Percentiles rank a stretch among this genome's conserved stretches.
These are phyloP conservation scores for Serendipita sp. DNA, from an alignment of 768 basidiomycete genomes.

Conservation along the genomic window DNA sequence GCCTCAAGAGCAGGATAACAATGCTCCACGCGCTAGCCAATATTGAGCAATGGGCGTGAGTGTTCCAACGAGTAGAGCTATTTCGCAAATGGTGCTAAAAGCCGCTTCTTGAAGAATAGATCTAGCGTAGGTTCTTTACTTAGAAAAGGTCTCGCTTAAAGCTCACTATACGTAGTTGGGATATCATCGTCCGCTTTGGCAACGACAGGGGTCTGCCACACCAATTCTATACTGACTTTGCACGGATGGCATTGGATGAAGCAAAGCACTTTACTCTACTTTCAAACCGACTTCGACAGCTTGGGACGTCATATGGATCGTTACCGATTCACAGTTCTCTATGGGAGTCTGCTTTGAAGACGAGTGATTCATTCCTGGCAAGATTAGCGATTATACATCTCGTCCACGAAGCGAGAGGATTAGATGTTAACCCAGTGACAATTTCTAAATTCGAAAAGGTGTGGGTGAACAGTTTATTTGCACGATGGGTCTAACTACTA, in stretches of 20 bases:
- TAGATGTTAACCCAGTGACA: slow-evolving; percentile 70
- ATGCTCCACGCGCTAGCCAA: slow-evolving; percentile 75
- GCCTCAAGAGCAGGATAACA: slow-evolving; percentile 41
- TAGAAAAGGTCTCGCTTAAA: neutral
- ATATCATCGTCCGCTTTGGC: slow-evolving; percentile 67
- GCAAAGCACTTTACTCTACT: slow-evolving; percentile 71
- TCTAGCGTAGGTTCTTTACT: slow-evolving; percentile 36
- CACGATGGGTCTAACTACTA: neutral
- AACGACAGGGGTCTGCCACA: slow-evolving; percentile 35
- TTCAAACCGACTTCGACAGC: slow-evolving; percentile 39
- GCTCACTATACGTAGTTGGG: slow-evolving; percentile 36
- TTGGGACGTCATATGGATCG: slow-evolving; percentile 54
- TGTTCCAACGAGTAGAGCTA: slow-evolving; percentile 11
- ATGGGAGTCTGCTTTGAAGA: slow-evolving; percentile 62
- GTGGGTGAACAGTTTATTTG: slow-evolving; percentile 13
- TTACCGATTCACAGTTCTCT: slow-evolving; percentile 57
- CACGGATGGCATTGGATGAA: slow-evolving; percentile 74
- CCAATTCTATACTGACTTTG: slow-evolving; percentile 66
- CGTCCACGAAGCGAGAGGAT: slow-evolving; percentile 68
- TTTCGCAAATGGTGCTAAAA: neutral
- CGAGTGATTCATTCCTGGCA: slow-evolving; percentile 47
- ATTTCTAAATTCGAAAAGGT: slow-evolving; percentile 55
- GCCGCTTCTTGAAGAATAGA: slow-evolving; percentile 30
- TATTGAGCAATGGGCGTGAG: slow-evolving; percentile 81
- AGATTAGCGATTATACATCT: slow-evolving; percentile 73